Evolutionary conservation across 2,329 filamentous ascomycete species (phyloP).

Genomic region (Colletotrichum scovillei): DNA sequence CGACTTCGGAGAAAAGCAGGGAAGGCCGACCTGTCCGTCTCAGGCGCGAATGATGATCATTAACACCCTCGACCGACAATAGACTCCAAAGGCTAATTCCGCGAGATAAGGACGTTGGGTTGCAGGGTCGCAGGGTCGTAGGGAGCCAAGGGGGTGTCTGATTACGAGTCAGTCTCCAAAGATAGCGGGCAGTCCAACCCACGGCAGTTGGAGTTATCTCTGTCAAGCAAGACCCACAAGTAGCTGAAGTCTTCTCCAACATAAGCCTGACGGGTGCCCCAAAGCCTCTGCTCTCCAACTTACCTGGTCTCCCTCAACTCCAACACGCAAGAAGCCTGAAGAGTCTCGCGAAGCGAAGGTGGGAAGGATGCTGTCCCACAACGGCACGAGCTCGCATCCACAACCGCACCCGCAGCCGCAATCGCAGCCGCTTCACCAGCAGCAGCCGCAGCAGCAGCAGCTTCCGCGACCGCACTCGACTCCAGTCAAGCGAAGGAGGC

Average conservation of each 20-base stretch:
- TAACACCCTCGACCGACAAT: neutral
- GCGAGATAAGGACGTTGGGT: neutral
- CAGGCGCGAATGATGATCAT: neutral
- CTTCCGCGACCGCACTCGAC: slow-evolving; percentile 31
- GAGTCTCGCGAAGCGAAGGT: neutral
- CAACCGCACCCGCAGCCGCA: slow-evolving; percentile 10
- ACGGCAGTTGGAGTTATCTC: slow-evolving; percentile 22
- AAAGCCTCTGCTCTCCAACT: slow-evolving; percentile 30
- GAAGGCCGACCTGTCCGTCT: neutral
- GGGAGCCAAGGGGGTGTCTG: neutral
- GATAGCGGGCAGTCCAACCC: slow-evolving; percentile 5
- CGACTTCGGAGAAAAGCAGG: slow-evolving; percentile 12
- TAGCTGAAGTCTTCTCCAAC: slow-evolving; percentile 28
- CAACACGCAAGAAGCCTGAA: neutral
- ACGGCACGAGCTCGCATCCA: slow-evolving; percentile 12
- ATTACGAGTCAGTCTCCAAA: slow-evolving; percentile 30
- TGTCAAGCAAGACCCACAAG: slow-evolving; percentile 7
- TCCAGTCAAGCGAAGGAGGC: slow-evolving; percentile 38
- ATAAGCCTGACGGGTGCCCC: slow-evolving; percentile 31
- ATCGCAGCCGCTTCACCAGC: slow-evolving; percentile 24
- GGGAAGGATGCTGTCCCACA: slow-evolving; percentile 30
- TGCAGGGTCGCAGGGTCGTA: neutral
- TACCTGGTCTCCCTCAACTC: slow-evolving; percentile 20
- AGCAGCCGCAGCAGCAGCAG: slow-evolving; percentile 9
- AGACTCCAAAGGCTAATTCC: too few relatives aligned